Base-by-base conservation (phyloP, 805 yeast species). In the Myxozyma mucilagina region DNA sequence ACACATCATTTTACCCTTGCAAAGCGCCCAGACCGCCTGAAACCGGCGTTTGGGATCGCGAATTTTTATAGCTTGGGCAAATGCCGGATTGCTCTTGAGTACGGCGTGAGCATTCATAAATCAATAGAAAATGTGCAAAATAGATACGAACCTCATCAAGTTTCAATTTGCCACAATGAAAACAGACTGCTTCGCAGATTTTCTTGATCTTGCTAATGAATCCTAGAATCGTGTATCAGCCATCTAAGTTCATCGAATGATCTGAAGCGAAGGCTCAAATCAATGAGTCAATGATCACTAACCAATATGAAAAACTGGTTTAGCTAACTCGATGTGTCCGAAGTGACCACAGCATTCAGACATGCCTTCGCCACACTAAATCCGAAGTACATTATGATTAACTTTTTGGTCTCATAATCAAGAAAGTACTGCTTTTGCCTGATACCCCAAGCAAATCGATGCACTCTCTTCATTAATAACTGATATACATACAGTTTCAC, bases 321-420 rank as follows among this genome's bases (percentile, higher is more conserved):
- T 94, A 39, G 99, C 98, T 67, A 94, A 81, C 74, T 94, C 99
- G 64, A 94, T 94, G 73, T 94, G 99, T 68, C 99, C 99, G 77
- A 94, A 94, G 79, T 94, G 99, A 62, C 99, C 99, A 0, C 98
- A 98, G 77, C 99, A 94, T 75, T 94, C 98, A 63, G 93, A 90
- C 97, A 94, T 94, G 70, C 93, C 97, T 76, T 94, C 99, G 71
- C 97, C 96, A 82, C 99, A 94, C 76, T 73, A 58, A 47, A 32
- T 34, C 54, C 54, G 45, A 50, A 50, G 29, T 24, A 24, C 29
- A 24, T 24, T 24, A 24, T 24, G 29, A 24, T 24, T 2, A 24
- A 24, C 4, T 4, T 24, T 24, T 24, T 24, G 29, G 29, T 24
- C 29, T 24, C 29, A 2, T 24, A 24, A 24, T 24, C 29, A 24